phyloP scores from a whole-genome alignment of 2,329 filamentous ascomycete species.

The Pseudogymnoascus sp. region DNA sequence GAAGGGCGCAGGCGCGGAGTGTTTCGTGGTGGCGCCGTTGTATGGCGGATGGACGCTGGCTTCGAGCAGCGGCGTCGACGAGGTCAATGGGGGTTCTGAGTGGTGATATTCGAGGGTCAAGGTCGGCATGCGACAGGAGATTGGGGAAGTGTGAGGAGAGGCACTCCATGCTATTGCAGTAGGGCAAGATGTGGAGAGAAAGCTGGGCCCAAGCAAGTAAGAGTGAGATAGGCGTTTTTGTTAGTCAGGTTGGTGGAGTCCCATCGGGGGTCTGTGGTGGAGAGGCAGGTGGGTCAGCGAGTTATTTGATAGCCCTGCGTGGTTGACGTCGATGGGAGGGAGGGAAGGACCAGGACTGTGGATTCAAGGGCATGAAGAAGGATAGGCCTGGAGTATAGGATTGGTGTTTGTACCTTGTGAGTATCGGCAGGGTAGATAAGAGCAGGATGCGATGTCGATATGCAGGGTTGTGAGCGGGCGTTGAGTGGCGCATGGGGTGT shows the following conservation, averaged over 20 bases:
- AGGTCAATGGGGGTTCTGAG: not conserved
- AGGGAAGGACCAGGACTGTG: not conserved
- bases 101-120: conserved; percentile 2
- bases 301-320: not conserved
- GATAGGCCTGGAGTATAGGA: not conserved
- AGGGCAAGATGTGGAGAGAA: conserved; percentile 5
- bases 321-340: not conserved
- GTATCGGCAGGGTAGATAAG: conserved; percentile 1
- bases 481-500: not conserved
- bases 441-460: not conserved
- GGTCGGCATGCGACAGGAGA: conserved; percentile 4
- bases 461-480: not conserved
- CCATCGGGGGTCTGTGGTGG: not conserved
- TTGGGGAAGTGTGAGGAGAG: conserved; percentile 1
- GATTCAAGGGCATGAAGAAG: not conserved
- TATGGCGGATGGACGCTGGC: not conserved
- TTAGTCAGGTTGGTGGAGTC: not conserved
- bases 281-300: conserved; percentile 3
- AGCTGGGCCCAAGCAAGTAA: not conserved
- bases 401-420: not conserved
- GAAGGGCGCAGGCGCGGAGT: not conserved
- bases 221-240: conserved; percentile 4
- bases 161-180: not conserved
- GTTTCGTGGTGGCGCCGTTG: not conserved
- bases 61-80: not conserved